A percentile compares a stretch with the other conserved stretches of the same genome.
phyloP scores from a whole-genome alignment of 2,329 filamentous ascomycete genomes.

The Cercospora janseana region DNA sequence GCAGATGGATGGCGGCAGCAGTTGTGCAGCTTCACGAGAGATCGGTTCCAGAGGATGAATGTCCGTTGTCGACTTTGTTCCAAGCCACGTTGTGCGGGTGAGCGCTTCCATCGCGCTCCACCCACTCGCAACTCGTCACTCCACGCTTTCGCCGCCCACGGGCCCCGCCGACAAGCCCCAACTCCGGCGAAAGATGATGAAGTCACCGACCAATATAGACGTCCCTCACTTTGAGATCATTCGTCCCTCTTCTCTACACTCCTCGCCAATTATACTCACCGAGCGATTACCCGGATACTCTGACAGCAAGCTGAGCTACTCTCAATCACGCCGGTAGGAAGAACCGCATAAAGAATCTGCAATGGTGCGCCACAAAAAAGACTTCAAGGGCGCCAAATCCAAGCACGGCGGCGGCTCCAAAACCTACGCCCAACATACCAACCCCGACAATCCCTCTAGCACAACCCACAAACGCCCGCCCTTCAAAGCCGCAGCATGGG shows the following conservation, averaged over 20 bases:
- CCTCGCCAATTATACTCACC: neutral
- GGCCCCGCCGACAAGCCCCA: no score
- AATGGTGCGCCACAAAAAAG: slow-evolving; percentile 79
- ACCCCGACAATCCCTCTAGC: slow-evolving; percentile 27
- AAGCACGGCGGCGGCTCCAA: slow-evolving; percentile 58
- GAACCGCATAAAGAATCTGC: neutral
- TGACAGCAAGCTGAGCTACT: neutral
- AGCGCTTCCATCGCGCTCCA: no score
- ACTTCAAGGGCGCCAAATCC: slow-evolving; percentile 60
- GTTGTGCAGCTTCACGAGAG: slow-evolving; percentile 1
- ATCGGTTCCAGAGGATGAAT: slow-evolving; percentile 1
- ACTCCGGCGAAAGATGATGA: neutral
- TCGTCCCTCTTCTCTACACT: neutral
- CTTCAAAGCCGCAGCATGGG: slow-evolving; percentile 97
- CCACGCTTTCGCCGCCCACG: no score
- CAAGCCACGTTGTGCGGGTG: slow-evolving; percentile 7
- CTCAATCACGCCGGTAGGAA: no score
- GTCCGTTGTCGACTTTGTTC: neutral
- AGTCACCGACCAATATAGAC: slow-evolving; percentile 1
- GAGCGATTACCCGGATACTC: neutral
- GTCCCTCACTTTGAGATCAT: slow-evolving; percentile 2
- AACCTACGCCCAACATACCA: slow-evolving; percentile 34
- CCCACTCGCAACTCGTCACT: no score
- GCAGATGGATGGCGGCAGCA: neutral
- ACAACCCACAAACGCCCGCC: slow-evolving; percentile 42